Conservation (phyloP, 2,329 filamentous ascomycete genomes). For the Pyricularia pennisetigena region DNA sequence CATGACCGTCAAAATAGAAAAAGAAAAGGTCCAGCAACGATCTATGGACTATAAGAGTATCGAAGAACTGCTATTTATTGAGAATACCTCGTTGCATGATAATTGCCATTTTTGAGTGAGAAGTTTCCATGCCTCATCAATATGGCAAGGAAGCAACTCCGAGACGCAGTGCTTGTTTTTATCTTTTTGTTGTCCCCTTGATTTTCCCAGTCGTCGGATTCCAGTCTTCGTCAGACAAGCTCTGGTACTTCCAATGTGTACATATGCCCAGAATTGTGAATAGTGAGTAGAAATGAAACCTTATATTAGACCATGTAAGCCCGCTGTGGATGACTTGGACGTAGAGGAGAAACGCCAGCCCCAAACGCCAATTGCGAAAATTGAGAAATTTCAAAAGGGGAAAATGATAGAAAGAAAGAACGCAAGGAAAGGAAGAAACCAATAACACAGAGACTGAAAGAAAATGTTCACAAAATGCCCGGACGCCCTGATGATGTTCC, state of each 20-base stretch:
- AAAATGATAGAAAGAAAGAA: background rate
- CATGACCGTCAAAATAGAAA: background rate
- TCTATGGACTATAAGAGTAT: background rate
- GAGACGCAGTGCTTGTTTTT: background rate
- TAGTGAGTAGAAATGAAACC: background rate
- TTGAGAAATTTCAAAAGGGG: background rate
- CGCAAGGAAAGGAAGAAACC: background rate
- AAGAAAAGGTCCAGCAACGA: background rate
- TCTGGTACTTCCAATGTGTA: background rate
- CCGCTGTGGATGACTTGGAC: background rate
- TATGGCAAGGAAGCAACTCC: background rate
- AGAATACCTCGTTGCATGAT: background rate
- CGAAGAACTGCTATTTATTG: background rate
- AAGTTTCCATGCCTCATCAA: background rate
- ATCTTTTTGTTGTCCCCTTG: background rate
- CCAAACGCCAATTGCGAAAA: background rate
- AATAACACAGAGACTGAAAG: background rate
- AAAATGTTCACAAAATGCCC: conserved; percentile 18
- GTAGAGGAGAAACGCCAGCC: background rate
- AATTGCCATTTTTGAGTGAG: background rate
- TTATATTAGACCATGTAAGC: background rate
- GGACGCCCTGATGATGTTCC: conserved; percentile 38
- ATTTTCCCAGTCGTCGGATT: background rate
- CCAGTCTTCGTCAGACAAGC: background rate
- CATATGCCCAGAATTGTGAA: background rate